These are phyloP conservation scores for Salix koriyanagi DNA, from an alignment of 345 rosid genomes.

Conservation along the genomic window DNA sequence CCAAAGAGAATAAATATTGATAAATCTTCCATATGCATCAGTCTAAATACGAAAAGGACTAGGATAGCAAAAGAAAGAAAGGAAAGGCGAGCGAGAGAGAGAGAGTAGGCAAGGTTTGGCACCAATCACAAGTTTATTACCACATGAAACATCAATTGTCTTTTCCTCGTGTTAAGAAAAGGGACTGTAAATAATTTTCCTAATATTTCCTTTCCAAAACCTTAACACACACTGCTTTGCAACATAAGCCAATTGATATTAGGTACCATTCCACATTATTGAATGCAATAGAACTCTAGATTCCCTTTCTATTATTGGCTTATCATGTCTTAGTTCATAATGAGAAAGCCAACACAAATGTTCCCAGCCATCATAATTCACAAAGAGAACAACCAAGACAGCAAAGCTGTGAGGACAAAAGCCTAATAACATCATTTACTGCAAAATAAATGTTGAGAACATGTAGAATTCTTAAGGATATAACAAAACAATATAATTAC, in stretches of 20 bases:
- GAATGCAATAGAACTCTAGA: background rate
- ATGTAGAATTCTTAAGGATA: background rate
- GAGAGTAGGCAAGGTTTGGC: background rate
- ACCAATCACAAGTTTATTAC: background rate
- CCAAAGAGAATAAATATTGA: slow-evolving; percentile 9
- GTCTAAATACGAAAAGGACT: too few relatives aligned
- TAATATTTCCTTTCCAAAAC: background rate
- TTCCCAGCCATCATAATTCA: background rate
- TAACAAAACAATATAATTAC: background rate
- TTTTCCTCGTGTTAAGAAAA: background rate
- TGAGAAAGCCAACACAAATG: background rate
- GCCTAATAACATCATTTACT: background rate
- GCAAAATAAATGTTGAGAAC: background rate
- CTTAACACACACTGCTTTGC: background rate
- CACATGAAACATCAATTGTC: background rate
- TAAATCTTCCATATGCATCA: slow-evolving; percentile 4
- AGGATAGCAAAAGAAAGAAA: background rate
- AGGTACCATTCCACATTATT: background rate
- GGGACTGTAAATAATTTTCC: background rate
- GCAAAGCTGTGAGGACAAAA: background rate
- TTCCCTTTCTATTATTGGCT: background rate
- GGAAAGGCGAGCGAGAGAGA: background rate
- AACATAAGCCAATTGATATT: background rate
- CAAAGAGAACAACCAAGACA: background rate
- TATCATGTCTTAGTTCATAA: background rate